Evolutionary conservation across 2,329 filamentous ascomycete genomes (phyloP).

Genomic region (Leptographium radiaticola): DNA sequence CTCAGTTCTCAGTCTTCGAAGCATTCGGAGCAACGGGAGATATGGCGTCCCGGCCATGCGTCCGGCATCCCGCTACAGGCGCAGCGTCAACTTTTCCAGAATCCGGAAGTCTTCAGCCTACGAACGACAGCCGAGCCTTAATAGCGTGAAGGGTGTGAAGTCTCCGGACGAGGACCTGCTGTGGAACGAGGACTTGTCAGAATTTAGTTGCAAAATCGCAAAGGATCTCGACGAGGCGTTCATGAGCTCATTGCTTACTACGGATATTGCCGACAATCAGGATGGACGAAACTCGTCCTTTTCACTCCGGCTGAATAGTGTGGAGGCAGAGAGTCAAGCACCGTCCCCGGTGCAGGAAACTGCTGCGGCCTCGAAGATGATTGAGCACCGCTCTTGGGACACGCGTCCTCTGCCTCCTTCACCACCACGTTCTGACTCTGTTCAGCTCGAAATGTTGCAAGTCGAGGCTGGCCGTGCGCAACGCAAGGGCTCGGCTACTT

Average conservation of each 20-base stretch:
- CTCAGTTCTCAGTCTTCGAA: constrained; percentile 25
- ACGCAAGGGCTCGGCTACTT: background rate
- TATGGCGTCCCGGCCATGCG: constrained; percentile 25
- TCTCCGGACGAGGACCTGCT: constrained; percentile 13
- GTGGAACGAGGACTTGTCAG: constrained; percentile 62
- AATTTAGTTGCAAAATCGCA: constrained; percentile 74
- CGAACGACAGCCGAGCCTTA: constrained; percentile 5
- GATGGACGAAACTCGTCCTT: constrained; percentile 26
- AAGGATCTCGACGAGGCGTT: constrained; percentile 91
- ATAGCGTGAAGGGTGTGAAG: background rate
- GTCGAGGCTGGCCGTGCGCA: constrained; percentile 8
- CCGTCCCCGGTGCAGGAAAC: background rate
- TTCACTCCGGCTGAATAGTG: constrained; percentile 26
- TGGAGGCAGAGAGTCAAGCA: constrained; percentile 8
- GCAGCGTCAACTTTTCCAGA: constrained; percentile 42
- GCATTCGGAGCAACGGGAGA: constrained; percentile 17
- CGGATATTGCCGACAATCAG: constrained; percentile 7
- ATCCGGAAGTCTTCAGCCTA: constrained; percentile 24
- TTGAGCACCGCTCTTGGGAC: constrained; percentile 23
- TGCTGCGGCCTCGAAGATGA: background rate
- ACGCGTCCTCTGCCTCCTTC: constrained; percentile 37
- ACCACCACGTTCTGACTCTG: constrained; percentile 21
- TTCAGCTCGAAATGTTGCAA: constrained; percentile 13
- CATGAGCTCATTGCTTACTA: constrained; percentile 45
- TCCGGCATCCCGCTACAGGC: constrained; percentile 32